Conservation (phyloP, 768 basidiomycete species). For the Collybiopsis confluens region DNA sequence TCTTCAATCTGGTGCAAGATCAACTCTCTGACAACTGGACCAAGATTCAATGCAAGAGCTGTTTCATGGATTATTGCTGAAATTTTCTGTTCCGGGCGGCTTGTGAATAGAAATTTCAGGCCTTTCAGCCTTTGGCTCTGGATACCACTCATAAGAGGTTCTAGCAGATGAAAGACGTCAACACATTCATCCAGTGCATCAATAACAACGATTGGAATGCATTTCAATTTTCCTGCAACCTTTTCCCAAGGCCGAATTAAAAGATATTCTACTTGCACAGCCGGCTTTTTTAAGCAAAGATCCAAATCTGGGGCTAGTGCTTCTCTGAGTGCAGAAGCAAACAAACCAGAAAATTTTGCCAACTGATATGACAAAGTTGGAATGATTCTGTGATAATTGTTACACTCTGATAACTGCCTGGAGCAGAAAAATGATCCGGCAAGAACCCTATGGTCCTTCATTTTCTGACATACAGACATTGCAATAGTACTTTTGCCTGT, state of each 20-base stretch:
- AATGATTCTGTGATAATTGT: not conserved
- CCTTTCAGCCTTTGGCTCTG: not conserved
- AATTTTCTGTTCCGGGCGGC: not conserved
- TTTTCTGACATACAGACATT: not conserved
- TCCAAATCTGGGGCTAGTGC: not conserved
- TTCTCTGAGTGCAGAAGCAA: not conserved
- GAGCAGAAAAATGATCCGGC: conserved; percentile 8
- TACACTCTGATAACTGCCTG: not conserved
- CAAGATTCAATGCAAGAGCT: too few relatives aligned
- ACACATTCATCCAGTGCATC: conserved; percentile 9
- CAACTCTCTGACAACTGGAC: not conserved
- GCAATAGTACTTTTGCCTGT: not conserved
- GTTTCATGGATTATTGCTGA: not conserved
- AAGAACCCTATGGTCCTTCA: not conserved
- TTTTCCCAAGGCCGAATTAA: not conserved
- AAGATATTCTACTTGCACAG: not conserved
- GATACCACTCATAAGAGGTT: not conserved
- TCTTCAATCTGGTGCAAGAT: not conserved
- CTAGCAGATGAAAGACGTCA: not conserved
- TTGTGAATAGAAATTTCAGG: conserved; percentile 3
- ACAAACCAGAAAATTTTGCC: not conserved
- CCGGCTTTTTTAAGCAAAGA: not conserved
- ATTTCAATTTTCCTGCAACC: too few relatives aligned
- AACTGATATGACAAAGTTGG: conserved; percentile 7
- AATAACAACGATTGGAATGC: not conserved